These are phyloP conservation scores for Cryptococcus sp. DNA, from an alignment of 1,284 basidiomycete genomes.

Conservation along the genomic window DNA sequence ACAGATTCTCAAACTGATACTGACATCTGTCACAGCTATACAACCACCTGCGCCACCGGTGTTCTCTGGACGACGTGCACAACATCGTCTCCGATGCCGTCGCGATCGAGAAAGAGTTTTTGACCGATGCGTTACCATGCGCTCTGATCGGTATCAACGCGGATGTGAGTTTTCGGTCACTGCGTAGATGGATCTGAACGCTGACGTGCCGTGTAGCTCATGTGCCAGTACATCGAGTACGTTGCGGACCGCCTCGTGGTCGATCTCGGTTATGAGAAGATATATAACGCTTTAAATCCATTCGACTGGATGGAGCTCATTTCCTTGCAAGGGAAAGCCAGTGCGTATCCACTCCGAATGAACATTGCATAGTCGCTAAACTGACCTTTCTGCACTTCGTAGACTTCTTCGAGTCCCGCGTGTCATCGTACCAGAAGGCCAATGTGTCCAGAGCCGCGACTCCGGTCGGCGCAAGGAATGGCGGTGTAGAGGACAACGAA, in stretches of 20 bases:
- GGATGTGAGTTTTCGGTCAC: slow-evolving; percentile 43
- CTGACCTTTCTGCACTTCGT: background rate
- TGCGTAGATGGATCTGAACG: background rate
- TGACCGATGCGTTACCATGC: slow-evolving; percentile 62
- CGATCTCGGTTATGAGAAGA: slow-evolving; percentile 73
- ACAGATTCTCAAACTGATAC: no score
- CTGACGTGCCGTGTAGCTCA: slow-evolving; percentile 68
- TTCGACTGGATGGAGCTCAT: slow-evolving; percentile 89
- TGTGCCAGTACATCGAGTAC: slow-evolving; percentile 94
- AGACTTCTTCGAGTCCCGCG: slow-evolving; percentile 52
- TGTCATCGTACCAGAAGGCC: slow-evolving; percentile 48
- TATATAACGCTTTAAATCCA: slow-evolving; percentile 72
- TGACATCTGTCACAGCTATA: slow-evolving; percentile 59
- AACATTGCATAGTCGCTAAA: background rate
- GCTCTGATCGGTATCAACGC: slow-evolving; percentile 59
- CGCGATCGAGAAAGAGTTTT: slow-evolving; percentile 75
- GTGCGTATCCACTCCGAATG: slow-evolving; percentile 23
- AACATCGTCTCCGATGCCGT: slow-evolving; percentile 79
- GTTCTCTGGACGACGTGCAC: slow-evolving; percentile 72
- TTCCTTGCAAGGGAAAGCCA: slow-evolving; percentile 65
- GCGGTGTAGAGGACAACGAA: slow-evolving; percentile 10
- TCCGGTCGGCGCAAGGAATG: slow-evolving; percentile 15
- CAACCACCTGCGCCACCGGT: slow-evolving; percentile 69
- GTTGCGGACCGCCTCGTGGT: slow-evolving; percentile 86
- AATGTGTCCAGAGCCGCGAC: slow-evolving; percentile 43